Evolutionary conservation across 2,329 filamentous ascomycete genomes (phyloP).

Genomic region (Blumeriella jaapii): DNA sequence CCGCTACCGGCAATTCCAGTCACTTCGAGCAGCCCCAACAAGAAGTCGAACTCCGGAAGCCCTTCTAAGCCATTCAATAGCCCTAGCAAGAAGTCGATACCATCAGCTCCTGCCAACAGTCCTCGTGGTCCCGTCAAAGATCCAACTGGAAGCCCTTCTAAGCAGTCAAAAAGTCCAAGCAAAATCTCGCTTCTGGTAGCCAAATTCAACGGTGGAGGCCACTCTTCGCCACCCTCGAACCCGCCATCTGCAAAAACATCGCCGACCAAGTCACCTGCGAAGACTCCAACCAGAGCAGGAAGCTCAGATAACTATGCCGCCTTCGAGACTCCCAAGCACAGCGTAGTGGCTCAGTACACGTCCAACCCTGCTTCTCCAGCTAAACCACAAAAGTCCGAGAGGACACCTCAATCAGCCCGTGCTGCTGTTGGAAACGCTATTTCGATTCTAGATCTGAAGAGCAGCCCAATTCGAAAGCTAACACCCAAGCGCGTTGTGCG

Average conservation of each 20-base stretch:
- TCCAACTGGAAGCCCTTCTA: neutral
- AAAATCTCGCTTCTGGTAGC: conserved; percentile 24
- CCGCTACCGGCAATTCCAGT: too few relatives aligned
- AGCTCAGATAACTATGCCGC: conserved; percentile 1
- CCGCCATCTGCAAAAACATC: conserved; percentile 1
- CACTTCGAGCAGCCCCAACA: too few relatives aligned
- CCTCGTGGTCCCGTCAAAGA: neutral
- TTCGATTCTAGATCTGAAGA: conserved; percentile 2
- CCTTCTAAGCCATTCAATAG: neutral
- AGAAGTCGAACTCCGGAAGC: too few relatives aligned
- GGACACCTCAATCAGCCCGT: conserved; percentile 9
- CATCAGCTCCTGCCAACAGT: neutral
- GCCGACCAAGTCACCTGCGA: conserved; percentile 5
- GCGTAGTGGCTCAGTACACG: conserved; percentile 22
- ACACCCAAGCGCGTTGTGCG: conserved; percentile 5
- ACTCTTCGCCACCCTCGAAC: neutral
- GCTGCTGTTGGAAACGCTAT: neutral
- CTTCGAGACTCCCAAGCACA: conserved; percentile 7
- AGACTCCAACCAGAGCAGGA: conserved; percentile 9
- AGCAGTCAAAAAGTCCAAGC: conserved; percentile 6
- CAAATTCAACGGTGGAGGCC: conserved; percentile 17
- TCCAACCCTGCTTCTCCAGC: conserved; percentile 21
- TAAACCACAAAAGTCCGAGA: conserved; percentile 19
- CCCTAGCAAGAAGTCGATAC: neutral
- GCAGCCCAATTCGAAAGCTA: neutral